Evolutionary conservation across 2,329 filamentous ascomycete species (phyloP).

Genomic region (Verticillium dahliae): DNA sequence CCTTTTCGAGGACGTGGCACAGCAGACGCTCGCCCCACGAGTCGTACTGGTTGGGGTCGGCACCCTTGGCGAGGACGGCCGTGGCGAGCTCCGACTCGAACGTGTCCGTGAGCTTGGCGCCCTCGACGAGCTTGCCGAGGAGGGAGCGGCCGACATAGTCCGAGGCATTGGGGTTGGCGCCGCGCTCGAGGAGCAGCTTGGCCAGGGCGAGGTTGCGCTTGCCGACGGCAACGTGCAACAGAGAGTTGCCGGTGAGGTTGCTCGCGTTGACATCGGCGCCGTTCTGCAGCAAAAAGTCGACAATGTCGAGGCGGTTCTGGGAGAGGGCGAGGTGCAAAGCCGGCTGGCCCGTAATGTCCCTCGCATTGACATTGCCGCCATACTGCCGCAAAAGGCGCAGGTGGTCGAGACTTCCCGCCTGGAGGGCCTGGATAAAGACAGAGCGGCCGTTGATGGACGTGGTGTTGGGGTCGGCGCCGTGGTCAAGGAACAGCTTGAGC

Average conservation of each 20-base stretch:
- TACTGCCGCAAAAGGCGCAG: slow-evolving; percentile 7
- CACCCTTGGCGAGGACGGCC: slow-evolving; percentile 4
- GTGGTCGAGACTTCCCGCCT: slow-evolving; percentile 8
- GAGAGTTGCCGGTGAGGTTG: slow-evolving; percentile 21
- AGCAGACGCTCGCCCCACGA: slow-evolving; percentile 18
- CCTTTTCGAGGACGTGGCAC: slow-evolving; percentile 6
- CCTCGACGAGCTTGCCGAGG: background rate
- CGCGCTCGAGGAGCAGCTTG: slow-evolving; percentile 10
- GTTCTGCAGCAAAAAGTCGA: slow-evolving; percentile 23
- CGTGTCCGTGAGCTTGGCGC: slow-evolving; percentile 5
- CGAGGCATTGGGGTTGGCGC: slow-evolving; percentile 13
- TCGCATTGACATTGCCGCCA: slow-evolving; percentile 21
- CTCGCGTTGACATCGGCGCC: slow-evolving; percentile 24
- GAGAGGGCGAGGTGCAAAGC: slow-evolving; percentile 18
- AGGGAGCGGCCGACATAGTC: background rate
- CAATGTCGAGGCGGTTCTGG: slow-evolving; percentile 21
- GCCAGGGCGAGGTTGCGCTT: slow-evolving; percentile 16
- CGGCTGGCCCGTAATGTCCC: slow-evolving; percentile 12
- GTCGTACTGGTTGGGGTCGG: slow-evolving; percentile 13
- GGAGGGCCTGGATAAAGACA: slow-evolving; percentile 20
- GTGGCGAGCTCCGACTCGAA: slow-evolving; percentile 4
- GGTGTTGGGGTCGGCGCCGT: slow-evolving; percentile 26
- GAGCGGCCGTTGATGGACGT: slow-evolving; percentile 22
- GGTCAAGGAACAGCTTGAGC: slow-evolving; percentile 18
- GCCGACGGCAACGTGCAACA: slow-evolving; percentile 24